Evolutionary conservation across 306 rosid species (phyloP).

Genomic region (Mucuna pruriens): DNA sequence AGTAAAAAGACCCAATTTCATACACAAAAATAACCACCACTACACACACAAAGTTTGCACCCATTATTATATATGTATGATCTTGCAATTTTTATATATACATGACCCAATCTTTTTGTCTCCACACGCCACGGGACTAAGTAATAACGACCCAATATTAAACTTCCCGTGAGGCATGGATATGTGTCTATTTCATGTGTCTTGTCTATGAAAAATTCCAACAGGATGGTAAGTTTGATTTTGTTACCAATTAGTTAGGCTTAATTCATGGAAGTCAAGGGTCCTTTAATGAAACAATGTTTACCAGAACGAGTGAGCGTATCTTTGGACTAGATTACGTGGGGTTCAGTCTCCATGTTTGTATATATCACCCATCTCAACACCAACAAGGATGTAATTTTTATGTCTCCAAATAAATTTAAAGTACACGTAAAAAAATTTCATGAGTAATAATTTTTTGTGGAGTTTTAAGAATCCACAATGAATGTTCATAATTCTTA

Average conservation of each 20-base stretch:
- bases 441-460: neutral
- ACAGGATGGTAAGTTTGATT: neutral
- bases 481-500: neutral
- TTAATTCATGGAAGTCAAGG: slow-evolving; percentile 23
- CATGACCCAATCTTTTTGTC: neutral
- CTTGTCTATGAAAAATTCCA: neutral
- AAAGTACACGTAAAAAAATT: neutral
- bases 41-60: neutral
- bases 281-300: slow-evolving; percentile 32
- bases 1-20: neutral
- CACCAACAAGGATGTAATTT: too few species aligned
- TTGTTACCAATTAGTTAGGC: neutral
- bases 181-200: neutral
- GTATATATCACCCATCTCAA: too few species aligned
- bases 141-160: slow-evolving; percentile 7
- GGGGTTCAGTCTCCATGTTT: slow-evolving; percentile 32
- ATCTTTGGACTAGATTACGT: slow-evolving; percentile 46
- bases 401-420: too few species aligned
- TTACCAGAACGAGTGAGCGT: slow-evolving; percentile 17
- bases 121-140: neutral
- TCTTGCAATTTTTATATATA: neutral
- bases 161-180: neutral
- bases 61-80: neutral
- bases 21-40: neutral
- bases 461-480: neutral